phyloP scores from a whole-genome alignment of 2,329 filamentous ascomycete genomes.

The Hysterium pulicare region DNA sequence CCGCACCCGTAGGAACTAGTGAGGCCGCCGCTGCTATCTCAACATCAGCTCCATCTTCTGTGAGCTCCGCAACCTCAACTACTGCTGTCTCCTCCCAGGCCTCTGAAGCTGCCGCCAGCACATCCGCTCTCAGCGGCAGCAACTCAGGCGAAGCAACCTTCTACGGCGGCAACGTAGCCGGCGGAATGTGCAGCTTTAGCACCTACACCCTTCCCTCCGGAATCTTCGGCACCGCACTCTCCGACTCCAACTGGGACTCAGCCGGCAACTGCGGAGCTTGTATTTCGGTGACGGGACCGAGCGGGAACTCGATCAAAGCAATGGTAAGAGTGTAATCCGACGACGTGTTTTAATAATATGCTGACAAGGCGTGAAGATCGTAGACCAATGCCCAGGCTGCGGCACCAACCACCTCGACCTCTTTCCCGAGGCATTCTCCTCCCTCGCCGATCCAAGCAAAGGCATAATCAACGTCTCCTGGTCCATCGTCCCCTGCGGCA shows the following conservation, averaged over 20 bases:
- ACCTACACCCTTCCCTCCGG: constrained; percentile 59
- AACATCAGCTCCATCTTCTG: constrained; percentile 4
- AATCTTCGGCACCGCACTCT: constrained; percentile 61
- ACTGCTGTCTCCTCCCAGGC: constrained; percentile 2
- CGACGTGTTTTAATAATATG: too few relatives aligned
- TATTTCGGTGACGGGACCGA: constrained; percentile 56
- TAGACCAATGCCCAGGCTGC: constrained; percentile 58
- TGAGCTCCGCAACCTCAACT: constrained; percentile 5
- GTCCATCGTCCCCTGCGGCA: constrained; percentile 51
- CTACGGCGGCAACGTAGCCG: constrained; percentile 44
- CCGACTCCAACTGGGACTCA: constrained; percentile 55
- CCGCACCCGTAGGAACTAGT: not conserved
- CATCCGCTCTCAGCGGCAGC: constrained; percentile 10
- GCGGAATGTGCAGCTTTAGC: constrained; percentile 62
- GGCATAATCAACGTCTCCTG: constrained; percentile 52
- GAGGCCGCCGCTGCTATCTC: not conserved
- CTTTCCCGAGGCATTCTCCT: constrained; percentile 50
- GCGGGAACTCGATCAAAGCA: constrained; percentile 57
- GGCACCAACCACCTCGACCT: constrained; percentile 55
- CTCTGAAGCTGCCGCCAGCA: constrained; percentile 9
- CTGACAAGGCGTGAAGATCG: too few relatives aligned
- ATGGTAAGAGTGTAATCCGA: too few relatives aligned
- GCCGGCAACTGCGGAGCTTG: constrained; percentile 60
- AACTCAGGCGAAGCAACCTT: constrained; percentile 33
- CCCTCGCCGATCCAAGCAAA: constrained; percentile 42